These are phyloP conservation scores for Cantharellus anzutake DNA, from an alignment of 768 basidiomycete species.

Conservation along the genomic window DNA sequence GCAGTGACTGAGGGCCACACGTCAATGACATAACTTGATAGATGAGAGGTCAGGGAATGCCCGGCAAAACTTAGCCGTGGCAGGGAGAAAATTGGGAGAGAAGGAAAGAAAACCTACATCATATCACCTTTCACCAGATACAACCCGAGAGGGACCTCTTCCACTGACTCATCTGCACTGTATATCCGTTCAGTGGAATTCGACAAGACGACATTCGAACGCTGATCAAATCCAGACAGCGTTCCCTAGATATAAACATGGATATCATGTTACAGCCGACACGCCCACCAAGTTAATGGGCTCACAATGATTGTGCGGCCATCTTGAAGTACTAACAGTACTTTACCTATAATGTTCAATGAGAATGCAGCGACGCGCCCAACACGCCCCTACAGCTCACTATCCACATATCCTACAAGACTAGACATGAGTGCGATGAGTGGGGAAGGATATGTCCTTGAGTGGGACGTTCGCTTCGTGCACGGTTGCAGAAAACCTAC, in stretches of 20 bases:
- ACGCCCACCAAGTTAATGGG: conserved; percentile 8
- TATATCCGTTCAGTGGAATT: conserved; percentile 89
- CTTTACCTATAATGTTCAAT: conserved; percentile 40
- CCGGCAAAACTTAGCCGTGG: conserved; percentile 1
- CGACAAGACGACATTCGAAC: conserved; percentile 88
- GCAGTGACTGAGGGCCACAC: not conserved
- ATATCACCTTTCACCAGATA: conserved; percentile 98
- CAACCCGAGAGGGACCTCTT: conserved; percentile 83
- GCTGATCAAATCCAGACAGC: conserved; percentile 85
- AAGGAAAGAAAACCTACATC: conserved; percentile 44
- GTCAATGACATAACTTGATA: not conserved
- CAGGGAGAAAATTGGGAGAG: not conserved
- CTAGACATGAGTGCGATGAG: conserved; percentile 40
- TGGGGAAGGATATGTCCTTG: not conserved
- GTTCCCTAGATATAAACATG: conserved; percentile 39
- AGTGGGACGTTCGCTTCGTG: not conserved
- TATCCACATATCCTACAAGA: conserved; percentile 84
- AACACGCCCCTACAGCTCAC: conserved; percentile 21
- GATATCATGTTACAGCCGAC: not conserved
- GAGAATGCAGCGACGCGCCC: not conserved
- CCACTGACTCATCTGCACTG: conserved; percentile 76
- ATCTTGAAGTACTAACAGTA: conserved; percentile 89
- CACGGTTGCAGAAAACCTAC: no score
- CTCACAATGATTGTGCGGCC: conserved; percentile 84
- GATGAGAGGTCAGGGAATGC: not conserved